Evolutionary conservation across 306 rosid species (phyloP).

Genomic region (Medicago ruthenica): DNA sequence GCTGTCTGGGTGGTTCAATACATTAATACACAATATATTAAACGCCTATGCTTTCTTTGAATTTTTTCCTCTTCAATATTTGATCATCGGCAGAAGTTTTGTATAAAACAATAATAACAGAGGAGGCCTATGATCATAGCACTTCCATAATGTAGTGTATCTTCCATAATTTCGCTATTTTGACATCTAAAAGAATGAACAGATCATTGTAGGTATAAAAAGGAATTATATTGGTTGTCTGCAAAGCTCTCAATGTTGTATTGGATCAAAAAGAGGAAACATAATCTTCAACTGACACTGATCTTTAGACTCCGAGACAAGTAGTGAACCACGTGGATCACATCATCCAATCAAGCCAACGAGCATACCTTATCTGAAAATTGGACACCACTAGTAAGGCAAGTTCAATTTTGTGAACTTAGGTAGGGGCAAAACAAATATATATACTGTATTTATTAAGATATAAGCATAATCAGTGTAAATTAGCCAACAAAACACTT

Average conservation of each 20-base stretch:
- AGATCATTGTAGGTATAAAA: conserved; percentile 28
- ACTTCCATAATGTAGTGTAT: not conserved
- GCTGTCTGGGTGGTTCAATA: not conserved
- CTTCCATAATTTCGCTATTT: conserved; percentile 5
- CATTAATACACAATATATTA: conserved; percentile 4
- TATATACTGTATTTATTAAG: not conserved
- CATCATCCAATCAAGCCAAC: conserved; percentile 56
- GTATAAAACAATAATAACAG: conserved; percentile 33
- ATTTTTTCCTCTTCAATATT: not conserved
- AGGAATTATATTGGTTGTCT: conserved; percentile 30
- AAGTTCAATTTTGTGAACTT: conserved; percentile 27
- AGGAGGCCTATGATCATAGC: conserved; percentile 9
- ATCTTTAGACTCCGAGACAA: conserved; percentile 13
- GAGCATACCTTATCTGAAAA: conserved; percentile 93
- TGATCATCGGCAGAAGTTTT: not conserved
- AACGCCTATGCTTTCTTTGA: not conserved
- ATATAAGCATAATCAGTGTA: not conserved
- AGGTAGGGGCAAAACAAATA: not conserved
- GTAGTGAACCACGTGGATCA: not conserved
- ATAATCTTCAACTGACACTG: conserved; percentile 38
- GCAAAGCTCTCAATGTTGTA: conserved; percentile 13
- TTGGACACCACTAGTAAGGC: conserved; percentile 34
- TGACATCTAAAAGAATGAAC: conserved; percentile 46
- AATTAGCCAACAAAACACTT: not conserved
- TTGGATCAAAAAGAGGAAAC: conserved; percentile 40